Evolutionary conservation across 352 stramenopile genomes (phyloP).

Genomic region (Bremia lactucae): DNA sequence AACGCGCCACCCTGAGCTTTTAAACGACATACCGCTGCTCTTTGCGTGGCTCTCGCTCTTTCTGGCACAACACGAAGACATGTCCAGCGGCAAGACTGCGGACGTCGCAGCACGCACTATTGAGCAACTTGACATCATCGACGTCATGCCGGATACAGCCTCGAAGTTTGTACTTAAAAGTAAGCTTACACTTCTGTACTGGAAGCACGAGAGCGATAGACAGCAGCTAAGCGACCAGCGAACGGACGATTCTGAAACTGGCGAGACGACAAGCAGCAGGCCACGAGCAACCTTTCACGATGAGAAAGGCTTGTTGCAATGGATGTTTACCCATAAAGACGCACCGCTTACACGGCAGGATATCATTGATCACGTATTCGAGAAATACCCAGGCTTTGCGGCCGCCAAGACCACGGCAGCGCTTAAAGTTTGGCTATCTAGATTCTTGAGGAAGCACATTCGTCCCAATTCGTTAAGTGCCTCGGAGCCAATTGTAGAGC

Average conservation of each 20-base stretch:
- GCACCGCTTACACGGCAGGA: constrained; percentile 47
- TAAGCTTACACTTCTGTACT: constrained; percentile 47
- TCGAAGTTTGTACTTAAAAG: constrained; percentile 46
- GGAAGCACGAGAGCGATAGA: constrained; percentile 37
- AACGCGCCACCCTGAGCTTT: constrained; percentile 41
- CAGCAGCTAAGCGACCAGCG: constrained; percentile 8
- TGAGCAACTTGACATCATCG: constrained; percentile 12
- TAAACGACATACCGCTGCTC: constrained; percentile 30
- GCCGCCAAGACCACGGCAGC: constrained; percentile 39
- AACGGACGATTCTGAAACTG: constrained; percentile 1
- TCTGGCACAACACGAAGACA: constrained; percentile 24
- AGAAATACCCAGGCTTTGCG: constrained; percentile 45
- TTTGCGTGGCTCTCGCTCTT: constrained; percentile 61
- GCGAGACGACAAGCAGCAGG: neutral
- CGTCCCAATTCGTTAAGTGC: constrained; percentile 6
- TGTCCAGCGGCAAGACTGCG: constrained; percentile 3
- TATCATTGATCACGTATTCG: constrained; percentile 44
- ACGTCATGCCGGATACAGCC: constrained; percentile 25
- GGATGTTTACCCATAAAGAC: constrained; percentile 34
- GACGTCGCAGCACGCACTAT: constrained; percentile 9
- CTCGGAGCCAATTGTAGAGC: neutral
- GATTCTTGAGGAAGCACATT: constrained; percentile 60
- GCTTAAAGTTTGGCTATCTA: constrained; percentile 49
- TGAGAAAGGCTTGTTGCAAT: constrained; percentile 37
- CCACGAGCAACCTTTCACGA: constrained; percentile 12